Conservation (phyloP, 805 yeast genomes). For the Tetrapisispora namnaoensis region DNA sequence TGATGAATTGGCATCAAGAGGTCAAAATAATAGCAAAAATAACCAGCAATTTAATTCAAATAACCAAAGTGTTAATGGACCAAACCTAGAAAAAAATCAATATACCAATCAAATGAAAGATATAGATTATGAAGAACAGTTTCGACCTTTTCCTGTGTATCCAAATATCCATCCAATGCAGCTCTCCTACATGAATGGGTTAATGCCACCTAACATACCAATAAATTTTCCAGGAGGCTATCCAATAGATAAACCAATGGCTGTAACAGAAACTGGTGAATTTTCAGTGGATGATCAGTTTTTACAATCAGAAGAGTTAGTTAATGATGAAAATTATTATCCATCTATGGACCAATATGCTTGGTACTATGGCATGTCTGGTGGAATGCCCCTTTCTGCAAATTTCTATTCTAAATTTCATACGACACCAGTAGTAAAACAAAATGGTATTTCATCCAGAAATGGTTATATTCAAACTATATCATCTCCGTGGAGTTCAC, state of each 20-base stretch:
- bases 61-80: background rate
- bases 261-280: background rate
- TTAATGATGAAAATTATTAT: conserved; percentile 12
- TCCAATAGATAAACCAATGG: conserved; percentile 5
- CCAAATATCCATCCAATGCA: conserved; percentile 2
- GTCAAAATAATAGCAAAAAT: background rate
- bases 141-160: background rate
- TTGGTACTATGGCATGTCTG: conserved; percentile 13
- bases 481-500: conserved; percentile 1
- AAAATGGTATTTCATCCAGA: background rate
- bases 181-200: conserved; percentile 2
- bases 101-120: background rate
- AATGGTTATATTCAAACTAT: background rate
- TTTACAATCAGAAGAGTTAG: conserved; percentile 6
- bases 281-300: conserved; percentile 12
- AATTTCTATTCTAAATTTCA: conserved; percentile 1
- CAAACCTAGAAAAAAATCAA: background rate
- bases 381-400: conserved; percentile 7
- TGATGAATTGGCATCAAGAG: background rate
- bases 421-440: background rate
- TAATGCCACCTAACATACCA: background rate
- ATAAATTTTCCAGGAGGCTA: conserved; percentile 5
- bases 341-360: conserved; percentile 7
- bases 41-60: background rate
- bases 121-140: background rate